Evolutionary conservation across 768 basidiomycete genomes (phyloP).

Genomic region (Tricholoma terreum): DNA sequence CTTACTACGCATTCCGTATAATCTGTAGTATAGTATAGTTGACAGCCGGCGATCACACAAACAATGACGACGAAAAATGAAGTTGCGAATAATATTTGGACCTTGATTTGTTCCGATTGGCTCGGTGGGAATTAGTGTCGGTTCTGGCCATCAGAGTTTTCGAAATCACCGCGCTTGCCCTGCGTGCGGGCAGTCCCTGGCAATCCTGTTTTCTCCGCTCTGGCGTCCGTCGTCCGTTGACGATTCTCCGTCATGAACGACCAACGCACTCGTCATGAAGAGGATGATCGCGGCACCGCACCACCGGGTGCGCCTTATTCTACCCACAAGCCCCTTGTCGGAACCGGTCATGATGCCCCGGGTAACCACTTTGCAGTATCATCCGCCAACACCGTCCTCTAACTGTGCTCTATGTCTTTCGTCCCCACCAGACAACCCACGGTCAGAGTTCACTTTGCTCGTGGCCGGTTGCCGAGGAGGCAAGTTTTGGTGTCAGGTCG

Average conservation of each 20-base stretch:
- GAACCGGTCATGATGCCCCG: constrained; percentile 32
- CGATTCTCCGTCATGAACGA: constrained; percentile 54
- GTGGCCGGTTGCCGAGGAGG: constrained; percentile 79
- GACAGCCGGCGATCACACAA: constrained; percentile 12
- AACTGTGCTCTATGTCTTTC: constrained; percentile 15
- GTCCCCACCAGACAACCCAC: constrained; percentile 27
- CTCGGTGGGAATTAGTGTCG: constrained; percentile 55
- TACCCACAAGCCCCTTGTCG: constrained; percentile 17
- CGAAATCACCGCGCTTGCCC: constrained; percentile 66
- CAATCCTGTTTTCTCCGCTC: constrained; percentile 54
- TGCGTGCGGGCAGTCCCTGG: constrained; percentile 63
- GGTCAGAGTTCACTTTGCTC: constrained; percentile 61
- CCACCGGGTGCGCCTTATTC: constrained; percentile 21
- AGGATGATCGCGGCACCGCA: constrained; percentile 28
- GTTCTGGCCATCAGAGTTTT: constrained; percentile 45
- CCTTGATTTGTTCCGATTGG: constrained; percentile 60
- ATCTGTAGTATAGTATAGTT: constrained; percentile 5
- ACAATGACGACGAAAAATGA: constrained; percentile 15
- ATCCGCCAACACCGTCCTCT: constrained; percentile 15
- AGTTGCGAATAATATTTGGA: constrained; percentile 22
- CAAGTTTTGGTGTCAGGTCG: constrained; percentile 25
- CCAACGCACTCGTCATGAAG: constrained; percentile 46
- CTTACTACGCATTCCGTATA: constrained; percentile 16
- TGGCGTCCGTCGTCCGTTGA: constrained; percentile 44
- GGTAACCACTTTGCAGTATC: constrained; percentile 26